phyloP scores from a whole-genome alignment of 371 early-diverging fungal genomes.

The Mortierella sp. region DNA sequence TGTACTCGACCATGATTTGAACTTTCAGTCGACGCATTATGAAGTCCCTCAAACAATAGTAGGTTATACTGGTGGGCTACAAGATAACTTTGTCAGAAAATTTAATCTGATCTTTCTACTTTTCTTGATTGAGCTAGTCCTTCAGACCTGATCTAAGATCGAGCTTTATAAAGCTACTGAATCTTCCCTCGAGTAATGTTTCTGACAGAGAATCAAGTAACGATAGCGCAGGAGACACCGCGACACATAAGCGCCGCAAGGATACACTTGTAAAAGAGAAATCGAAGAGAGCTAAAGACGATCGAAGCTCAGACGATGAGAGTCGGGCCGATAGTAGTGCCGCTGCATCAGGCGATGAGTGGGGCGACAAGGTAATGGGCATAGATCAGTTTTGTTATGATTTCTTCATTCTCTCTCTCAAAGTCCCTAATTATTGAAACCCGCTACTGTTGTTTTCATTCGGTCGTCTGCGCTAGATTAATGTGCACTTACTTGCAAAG shows the following conservation, averaged over 20 bases:
- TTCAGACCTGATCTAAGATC: constrained; percentile 46
- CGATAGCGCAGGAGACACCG: constrained; percentile 34
- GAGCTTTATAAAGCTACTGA: constrained; percentile 42
- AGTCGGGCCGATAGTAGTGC: constrained; percentile 41
- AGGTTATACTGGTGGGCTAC: neutral
- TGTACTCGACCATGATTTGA: constrained; percentile 72
- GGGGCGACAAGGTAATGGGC: constrained; percentile 34
- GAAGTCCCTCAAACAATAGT: constrained; percentile 63
- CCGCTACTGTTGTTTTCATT: neutral
- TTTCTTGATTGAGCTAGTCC: constrained; percentile 13
- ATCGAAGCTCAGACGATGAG: constrained; percentile 54
- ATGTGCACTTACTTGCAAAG: constrained; percentile 50
- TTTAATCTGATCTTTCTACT: neutral
- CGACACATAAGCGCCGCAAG: constrained; percentile 46
- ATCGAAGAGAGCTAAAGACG: constrained; percentile 38
- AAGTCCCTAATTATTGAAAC: neutral
- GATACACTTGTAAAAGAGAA: constrained; percentile 42
- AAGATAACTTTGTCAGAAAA: neutral
- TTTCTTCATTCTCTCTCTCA: neutral
- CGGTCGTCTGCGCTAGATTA: constrained; percentile 22
- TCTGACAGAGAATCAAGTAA: constrained; percentile 48
- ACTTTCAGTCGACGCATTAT: constrained; percentile 69
- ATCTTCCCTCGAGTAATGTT: constrained; percentile 6
- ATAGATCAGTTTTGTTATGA: neutral
- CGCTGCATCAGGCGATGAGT: constrained; percentile 47